These are phyloP conservation scores for Ceratobasidium sp. DNA, from an alignment of 1,284 basidiomycete genomes.

Conservation along the genomic window DNA sequence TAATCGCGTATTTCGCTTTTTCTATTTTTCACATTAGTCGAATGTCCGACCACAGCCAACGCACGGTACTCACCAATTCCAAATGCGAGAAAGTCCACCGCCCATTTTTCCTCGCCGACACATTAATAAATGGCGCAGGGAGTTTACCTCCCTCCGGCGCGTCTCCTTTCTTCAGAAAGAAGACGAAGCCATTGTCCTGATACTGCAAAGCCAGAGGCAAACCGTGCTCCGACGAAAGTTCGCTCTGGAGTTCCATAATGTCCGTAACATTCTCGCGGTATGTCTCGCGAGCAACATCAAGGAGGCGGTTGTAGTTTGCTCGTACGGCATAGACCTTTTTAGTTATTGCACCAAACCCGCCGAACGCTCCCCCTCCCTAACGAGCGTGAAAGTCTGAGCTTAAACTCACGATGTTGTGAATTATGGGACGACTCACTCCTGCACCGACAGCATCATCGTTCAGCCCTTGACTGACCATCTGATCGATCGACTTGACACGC, in stretches of 20 bases:
- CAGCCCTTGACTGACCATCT: constrained; percentile 70
- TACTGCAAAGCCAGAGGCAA: constrained; percentile 76
- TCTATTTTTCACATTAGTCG: constrained; percentile 61
- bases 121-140: constrained; percentile 79
- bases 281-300: constrained; percentile 93
- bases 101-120: constrained; percentile 71
- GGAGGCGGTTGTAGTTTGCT: constrained; percentile 81
- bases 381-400: not conserved
- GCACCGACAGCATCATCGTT: constrained; percentile 74
- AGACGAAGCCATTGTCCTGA: constrained; percentile 74
- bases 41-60: not conserved
- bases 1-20: constrained; percentile 87
- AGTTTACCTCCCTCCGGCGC: constrained; percentile 65
- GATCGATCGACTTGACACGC: constrained; percentile 72
- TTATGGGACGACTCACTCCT: constrained; percentile 64
- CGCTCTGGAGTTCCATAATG: constrained; percentile 75
- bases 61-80: constrained; percentile 71
- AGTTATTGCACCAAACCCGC: constrained; percentile 75
- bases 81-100: constrained; percentile 82
- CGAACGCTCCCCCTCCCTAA: constrained; percentile 58
- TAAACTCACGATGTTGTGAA: constrained; percentile 40
- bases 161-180: constrained; percentile 78
- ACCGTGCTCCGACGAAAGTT: constrained; percentile 70
- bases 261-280: constrained; percentile 92
- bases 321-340: constrained; percentile 88